phyloP scores from a whole-genome alignment of 2,329 filamentous ascomycete genomes.

The Neofusicoccum laricinum region DNA sequence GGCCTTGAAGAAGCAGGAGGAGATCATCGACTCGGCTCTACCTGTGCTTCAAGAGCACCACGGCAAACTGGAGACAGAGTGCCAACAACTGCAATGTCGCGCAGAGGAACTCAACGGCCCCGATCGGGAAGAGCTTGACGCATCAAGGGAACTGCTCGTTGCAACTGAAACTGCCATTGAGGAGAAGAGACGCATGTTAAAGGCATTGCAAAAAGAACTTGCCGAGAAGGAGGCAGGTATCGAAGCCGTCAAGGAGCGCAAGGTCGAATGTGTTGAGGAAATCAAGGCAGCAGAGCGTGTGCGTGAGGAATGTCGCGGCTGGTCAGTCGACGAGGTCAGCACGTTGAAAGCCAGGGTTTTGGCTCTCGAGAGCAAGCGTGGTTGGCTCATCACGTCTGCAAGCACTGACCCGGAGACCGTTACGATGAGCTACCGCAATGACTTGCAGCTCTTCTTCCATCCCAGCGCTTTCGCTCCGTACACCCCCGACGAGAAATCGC shows the following conservation, averaged over 20 bases:
- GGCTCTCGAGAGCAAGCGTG: constrained; percentile 62
- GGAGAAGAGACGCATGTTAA: constrained; percentile 65
- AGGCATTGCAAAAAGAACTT: constrained; percentile 64
- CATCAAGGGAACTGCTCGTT: constrained; percentile 66
- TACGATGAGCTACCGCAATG: constrained; percentile 71
- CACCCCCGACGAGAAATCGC: constrained; percentile 25
- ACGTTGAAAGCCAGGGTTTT: constrained; percentile 70
- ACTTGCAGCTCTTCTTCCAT: constrained; percentile 73
- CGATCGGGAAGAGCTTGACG: constrained; percentile 74
- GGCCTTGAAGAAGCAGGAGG: constrained; percentile 64
- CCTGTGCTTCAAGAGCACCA: constrained; percentile 63
- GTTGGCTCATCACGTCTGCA: constrained; percentile 68
- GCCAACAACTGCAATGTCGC: constrained; percentile 65
- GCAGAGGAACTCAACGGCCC: constrained; percentile 74
- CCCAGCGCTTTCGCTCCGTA: constrained; percentile 55
- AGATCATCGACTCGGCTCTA: constrained; percentile 64
- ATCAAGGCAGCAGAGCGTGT: constrained; percentile 81
- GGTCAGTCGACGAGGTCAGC: constrained; percentile 78
- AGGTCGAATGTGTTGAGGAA: constrained; percentile 66
- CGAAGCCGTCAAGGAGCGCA: constrained; percentile 62
- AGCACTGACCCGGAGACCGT: constrained; percentile 56
- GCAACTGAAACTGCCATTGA: constrained; percentile 66
- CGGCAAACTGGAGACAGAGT: constrained; percentile 61
- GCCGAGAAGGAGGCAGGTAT: constrained; percentile 65
- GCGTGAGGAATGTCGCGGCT: constrained; percentile 84